Conservation (phyloP, 2,329 filamentous ascomycete genomes). For the Ceratocystis albifundus region DNA sequence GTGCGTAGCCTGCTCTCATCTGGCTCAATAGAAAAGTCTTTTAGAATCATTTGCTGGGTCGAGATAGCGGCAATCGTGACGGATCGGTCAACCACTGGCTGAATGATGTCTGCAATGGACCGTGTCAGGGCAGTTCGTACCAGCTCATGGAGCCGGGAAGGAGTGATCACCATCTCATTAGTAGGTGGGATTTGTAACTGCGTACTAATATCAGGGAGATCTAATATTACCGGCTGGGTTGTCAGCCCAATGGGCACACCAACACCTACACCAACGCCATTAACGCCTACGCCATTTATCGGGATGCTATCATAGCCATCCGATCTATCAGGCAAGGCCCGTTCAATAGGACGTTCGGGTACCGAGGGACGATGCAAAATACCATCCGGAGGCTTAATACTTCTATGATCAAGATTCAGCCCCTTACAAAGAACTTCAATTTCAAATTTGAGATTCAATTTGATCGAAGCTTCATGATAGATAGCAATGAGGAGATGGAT, state of each 20-base stretch:
- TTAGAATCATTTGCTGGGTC: slow-evolving; percentile 86
- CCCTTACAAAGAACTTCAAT: slow-evolving; percentile 96
- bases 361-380: slow-evolving; percentile 58
- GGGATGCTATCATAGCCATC: slow-evolving; percentile 77
- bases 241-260: slow-evolving; percentile 55
- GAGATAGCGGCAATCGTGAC: slow-evolving; percentile 97
- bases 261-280: slow-evolving; percentile 52
- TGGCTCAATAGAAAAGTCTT: slow-evolving; percentile 88
- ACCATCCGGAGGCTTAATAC: slow-evolving; percentile 73
- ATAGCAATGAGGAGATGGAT: slow-evolving; percentile 82
- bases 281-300: slow-evolving; percentile 55
- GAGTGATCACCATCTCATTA: slow-evolving; percentile 66
- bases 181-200: slow-evolving; percentile 70
- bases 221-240: slow-evolving; percentile 63
- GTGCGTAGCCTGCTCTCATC: slow-evolving; percentile 78
- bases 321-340: slow-evolving; percentile 53
- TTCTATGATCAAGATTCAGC: slow-evolving; percentile 81
- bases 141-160: slow-evolving; percentile 58
- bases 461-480: slow-evolving; percentile 84
- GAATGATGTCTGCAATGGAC: slow-evolving; percentile 90
- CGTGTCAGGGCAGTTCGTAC: slow-evolving; percentile 77
- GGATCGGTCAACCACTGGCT: slow-evolving; percentile 91
- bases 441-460: slow-evolving; percentile 95
- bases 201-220: slow-evolving; percentile 71
- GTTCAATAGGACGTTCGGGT: slow-evolving; percentile 40